These are phyloP conservation scores for Ascocoryne sarcoides DNA, from an alignment of 2,329 filamentous ascomycete genomes.

Conservation along the genomic window DNA sequence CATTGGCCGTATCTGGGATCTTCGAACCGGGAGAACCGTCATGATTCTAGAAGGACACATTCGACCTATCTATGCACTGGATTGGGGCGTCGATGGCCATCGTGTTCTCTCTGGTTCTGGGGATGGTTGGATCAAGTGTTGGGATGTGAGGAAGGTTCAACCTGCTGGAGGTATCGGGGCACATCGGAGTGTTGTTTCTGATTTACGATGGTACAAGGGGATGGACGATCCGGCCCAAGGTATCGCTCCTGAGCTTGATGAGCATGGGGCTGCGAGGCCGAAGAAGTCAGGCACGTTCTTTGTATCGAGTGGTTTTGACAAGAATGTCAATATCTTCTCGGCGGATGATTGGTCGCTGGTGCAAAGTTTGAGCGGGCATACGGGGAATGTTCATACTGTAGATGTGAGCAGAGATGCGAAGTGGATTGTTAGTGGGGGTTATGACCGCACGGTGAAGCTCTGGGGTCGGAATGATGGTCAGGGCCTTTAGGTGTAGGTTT, in stretches of 20 bases:
- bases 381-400: constrained; percentile 82
- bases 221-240: constrained; percentile 63
- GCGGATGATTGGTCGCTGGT: constrained; percentile 91
- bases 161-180: constrained; percentile 80
- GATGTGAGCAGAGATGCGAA: constrained; percentile 78
- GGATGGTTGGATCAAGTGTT: constrained; percentile 95
- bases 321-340: constrained; percentile 90
- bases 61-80: constrained; percentile 83
- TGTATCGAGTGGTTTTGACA: constrained; percentile 85
- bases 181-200: constrained; percentile 83
- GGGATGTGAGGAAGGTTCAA: constrained; percentile 88
- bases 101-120: constrained; percentile 87
- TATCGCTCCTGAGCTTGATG: constrained; percentile 49
- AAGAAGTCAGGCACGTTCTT: constrained; percentile 90
- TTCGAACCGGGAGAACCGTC: constrained; percentile 83
- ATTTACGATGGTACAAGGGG: constrained; percentile 90
- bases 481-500: constrained; percentile 32
- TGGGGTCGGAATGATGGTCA: constrained; percentile 81
- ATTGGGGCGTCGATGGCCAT: constrained; percentile 88
- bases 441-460: constrained; percentile 91
- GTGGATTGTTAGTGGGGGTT: constrained; percentile 92
- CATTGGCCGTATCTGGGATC: constrained; percentile 90
- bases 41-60: constrained; percentile 89
- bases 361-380: constrained; percentile 82
- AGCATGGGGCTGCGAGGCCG: constrained; percentile 58